Evolutionary conservation across 139 green algal species (phyloP).

Genomic region (Coccomyxa sp.): DNA sequence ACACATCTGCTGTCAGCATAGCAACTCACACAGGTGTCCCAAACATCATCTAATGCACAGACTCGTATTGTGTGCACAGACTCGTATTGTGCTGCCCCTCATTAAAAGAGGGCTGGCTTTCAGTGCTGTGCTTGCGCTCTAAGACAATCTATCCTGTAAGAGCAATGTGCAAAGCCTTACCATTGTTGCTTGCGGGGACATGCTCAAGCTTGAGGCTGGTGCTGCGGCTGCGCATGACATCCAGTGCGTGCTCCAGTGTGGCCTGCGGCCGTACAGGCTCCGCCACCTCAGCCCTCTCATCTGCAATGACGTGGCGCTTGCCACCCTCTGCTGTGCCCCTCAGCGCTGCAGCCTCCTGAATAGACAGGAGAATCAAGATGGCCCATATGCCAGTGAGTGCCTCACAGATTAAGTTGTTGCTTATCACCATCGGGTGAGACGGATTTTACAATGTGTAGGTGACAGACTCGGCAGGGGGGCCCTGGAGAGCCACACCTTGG

Average conservation of each 20-base stretch:
- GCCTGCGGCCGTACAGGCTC: background rate
- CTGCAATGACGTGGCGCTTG: conserved; percentile 8
- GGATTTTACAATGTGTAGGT: background rate
- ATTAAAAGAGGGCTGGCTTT: too few relatives aligned
- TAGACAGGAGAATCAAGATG: background rate
- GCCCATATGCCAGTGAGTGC: too few relatives aligned
- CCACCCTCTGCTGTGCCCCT: conserved; percentile 44
- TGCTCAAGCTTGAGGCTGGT: too few relatives aligned
- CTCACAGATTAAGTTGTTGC: background rate
- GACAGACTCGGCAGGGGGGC: background rate
- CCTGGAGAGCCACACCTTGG: background rate
- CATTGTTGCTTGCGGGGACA: too few relatives aligned
- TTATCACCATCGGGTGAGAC: background rate
- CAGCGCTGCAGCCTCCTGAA: conserved; percentile 21
- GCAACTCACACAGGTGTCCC: too few relatives aligned
- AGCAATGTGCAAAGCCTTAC: too few relatives aligned
- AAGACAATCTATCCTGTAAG: too few relatives aligned
- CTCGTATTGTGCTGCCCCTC: too few relatives aligned
- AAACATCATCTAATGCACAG: too few relatives aligned
- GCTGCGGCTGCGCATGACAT: background rate
- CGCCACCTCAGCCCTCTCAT: background rate
- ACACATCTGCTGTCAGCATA: background rate
- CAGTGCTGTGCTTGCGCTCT: too few relatives aligned
- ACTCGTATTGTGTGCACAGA: too few relatives aligned
- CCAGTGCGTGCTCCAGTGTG: background rate